phyloP scores from a whole-genome alignment of 768 basidiomycete genomes.

The Rhodosporidiobolus sp. region DNA sequence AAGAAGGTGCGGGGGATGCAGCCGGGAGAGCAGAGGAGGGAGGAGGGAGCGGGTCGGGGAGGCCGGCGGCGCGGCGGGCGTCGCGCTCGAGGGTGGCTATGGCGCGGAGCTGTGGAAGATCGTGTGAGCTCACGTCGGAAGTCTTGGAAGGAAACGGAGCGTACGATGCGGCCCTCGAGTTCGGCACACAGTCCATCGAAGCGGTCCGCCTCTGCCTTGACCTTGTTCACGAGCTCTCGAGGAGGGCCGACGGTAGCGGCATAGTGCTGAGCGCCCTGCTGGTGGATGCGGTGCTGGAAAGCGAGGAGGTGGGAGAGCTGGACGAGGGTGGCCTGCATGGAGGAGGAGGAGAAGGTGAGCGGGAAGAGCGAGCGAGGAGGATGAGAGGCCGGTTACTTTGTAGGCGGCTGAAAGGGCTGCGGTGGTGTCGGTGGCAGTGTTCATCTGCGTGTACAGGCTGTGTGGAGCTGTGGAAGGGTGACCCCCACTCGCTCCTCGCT shows the following conservation, averaged over 20 bases:
- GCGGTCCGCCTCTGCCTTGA: slow-evolving; percentile 1
- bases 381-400: slow-evolving; percentile 15
- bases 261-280: not conserved
- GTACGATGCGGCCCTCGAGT: slow-evolving; percentile 7
- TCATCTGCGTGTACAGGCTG: not conserved
- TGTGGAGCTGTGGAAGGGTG: too few species aligned
- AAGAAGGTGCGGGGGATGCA: not conserved
- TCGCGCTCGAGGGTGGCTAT: slow-evolving; percentile 29
- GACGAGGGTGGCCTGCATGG: slow-evolving; percentile 20
- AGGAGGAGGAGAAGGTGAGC: not conserved
- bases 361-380: not conserved
- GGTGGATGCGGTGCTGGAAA: slow-evolving; percentile 12
- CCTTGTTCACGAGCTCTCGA: not conserved
- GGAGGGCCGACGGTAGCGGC: not conserved
- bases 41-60: not conserved
- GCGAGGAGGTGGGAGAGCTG: slow-evolving; percentile 28
- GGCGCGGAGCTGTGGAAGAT: slow-evolving; percentile 1
- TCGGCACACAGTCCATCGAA: slow-evolving; percentile 9
- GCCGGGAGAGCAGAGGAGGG: not conserved
- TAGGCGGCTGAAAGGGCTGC: not conserved
- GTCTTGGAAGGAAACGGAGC: not conserved
- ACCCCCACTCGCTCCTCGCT: not conserved
- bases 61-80: slow-evolving; percentile 3
- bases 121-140: not conserved
- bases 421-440: not conserved